Percentiles rank a stretch among this genome's conserved stretches.
Evolutionary conservation across 202 grass and related monocot species (phyloP).

Genomic region (Musa balbisiana): DNA sequence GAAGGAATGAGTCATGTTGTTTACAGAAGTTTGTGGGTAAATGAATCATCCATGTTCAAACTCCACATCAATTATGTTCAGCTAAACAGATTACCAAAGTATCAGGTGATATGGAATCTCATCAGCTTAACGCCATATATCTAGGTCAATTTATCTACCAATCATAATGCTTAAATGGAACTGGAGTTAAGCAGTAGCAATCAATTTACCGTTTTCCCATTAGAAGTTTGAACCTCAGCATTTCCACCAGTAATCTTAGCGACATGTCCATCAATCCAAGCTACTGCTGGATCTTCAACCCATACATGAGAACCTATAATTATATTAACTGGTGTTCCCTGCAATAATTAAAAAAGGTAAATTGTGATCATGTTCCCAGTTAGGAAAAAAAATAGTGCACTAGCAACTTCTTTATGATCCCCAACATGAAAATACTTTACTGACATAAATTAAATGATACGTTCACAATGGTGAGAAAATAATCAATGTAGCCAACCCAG

Average conservation of each 20-base stretch:
- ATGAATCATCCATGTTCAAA: background rate
- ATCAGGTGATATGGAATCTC: too few species aligned
- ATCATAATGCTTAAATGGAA: too few species aligned
- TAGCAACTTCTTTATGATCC: background rate
- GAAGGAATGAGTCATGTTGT: background rate
- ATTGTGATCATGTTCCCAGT: background rate
- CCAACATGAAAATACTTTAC: too few species aligned
- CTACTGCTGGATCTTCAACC: conserved; percentile 2
- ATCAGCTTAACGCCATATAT: background rate
- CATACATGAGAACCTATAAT: conserved; percentile 8
- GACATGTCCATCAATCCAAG: conserved; percentile 20
- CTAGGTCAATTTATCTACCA: background rate
- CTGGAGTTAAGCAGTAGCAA: background rate
- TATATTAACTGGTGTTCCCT: conserved; percentile 16
- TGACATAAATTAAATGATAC: too few species aligned
- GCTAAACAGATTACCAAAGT: too few species aligned
- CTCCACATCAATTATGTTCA: background rate
- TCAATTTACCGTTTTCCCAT: conserved; percentile 9
- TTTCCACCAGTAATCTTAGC: conserved; percentile 10
- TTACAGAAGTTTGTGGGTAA: background rate
- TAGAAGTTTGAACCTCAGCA: conserved; percentile 9
- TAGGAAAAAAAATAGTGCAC: background rate
- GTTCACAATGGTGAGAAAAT: too few species aligned
- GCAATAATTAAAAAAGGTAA: background rate
- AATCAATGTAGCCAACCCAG: too few species aligned